phyloP scores from a whole-genome alignment of 257 asterid species.

The Plantago elongata region DNA sequence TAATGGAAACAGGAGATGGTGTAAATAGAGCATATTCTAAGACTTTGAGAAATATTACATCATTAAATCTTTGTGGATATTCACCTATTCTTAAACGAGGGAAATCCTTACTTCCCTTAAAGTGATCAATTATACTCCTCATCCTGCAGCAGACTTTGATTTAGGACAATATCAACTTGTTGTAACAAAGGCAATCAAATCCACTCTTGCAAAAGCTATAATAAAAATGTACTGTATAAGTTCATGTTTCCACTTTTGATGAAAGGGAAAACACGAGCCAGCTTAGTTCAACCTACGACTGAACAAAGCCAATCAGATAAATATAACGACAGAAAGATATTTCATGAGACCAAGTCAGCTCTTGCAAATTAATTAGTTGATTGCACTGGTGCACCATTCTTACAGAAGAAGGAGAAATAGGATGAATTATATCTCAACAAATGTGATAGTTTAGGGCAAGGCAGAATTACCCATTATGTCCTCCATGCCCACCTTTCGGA shows the following conservation, averaged over 20 bases:
- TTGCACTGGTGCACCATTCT: too few relatives aligned
- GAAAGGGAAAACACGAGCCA: too few relatives aligned
- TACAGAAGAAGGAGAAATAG: too few relatives aligned
- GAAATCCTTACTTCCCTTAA: conserved; percentile 75
- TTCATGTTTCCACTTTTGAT: too few relatives aligned
- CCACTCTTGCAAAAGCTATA: too few relatives aligned
- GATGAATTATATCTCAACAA: background rate
- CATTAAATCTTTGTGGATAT: conserved; percentile 11
- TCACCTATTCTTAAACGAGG: conserved; percentile 87
- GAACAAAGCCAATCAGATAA: too few relatives aligned
- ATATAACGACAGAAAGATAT: too few relatives aligned
- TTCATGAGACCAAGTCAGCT: too few relatives aligned
- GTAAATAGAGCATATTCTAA: background rate
- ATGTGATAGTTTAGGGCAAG: conserved; percentile 1
- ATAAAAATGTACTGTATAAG: too few relatives aligned
- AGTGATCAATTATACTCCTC: conserved; percentile 77
- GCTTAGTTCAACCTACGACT: too few relatives aligned
- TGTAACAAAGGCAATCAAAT: background rate
- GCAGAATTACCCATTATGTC: conserved; percentile 77
- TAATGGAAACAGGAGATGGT: conserved; percentile 15
- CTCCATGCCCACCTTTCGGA: conserved; percentile 99
- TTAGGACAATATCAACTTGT: background rate
- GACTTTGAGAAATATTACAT: background rate
- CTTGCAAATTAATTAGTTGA: too few relatives aligned
- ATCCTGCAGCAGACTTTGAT: conserved; percentile 48